These are phyloP conservation scores for Fonsecaea nubica DNA, from an alignment of 2,329 filamentous ascomycete species.

Conservation along the genomic window DNA sequence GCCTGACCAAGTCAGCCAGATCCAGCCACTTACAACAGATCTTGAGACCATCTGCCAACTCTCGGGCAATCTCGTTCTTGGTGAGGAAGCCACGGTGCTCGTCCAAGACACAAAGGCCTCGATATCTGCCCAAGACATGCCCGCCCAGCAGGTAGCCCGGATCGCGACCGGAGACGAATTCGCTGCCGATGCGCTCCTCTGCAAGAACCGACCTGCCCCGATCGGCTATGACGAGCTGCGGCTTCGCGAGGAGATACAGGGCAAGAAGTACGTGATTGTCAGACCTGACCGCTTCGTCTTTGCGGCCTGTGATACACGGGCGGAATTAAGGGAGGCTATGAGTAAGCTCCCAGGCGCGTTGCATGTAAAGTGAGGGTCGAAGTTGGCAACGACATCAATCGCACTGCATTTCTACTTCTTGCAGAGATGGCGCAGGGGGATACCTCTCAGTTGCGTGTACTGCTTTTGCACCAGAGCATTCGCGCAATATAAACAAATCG, in stretches of 20 bases:
- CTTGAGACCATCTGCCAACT: constrained; percentile 22
- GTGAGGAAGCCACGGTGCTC: constrained; percentile 32
- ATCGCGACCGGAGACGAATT: constrained; percentile 45
- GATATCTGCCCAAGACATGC: background rate
- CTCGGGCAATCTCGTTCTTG: constrained; percentile 19
- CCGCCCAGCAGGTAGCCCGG: constrained; percentile 28
- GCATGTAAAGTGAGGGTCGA: constrained; percentile 8
- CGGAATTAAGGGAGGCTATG: constrained; percentile 25
- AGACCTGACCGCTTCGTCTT: constrained; percentile 47
- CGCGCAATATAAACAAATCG: too few relatives aligned
- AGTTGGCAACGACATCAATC: background rate
- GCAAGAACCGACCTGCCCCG: constrained; percentile 43
- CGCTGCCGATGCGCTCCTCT: constrained; percentile 40
- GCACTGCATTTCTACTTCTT: background rate
- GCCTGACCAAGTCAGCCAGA: constrained; percentile 30
- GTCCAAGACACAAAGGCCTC: constrained; percentile 26
- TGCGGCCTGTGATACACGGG: constrained; percentile 39
- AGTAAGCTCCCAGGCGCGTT: constrained; percentile 14
- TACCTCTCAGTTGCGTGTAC: too few relatives aligned
- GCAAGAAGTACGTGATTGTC: constrained; percentile 43
- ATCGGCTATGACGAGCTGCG: constrained; percentile 42
- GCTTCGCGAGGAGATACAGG: constrained; percentile 38
- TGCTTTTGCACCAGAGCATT: too few relatives aligned
- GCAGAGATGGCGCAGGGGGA: background rate
- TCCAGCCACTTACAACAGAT: constrained; percentile 18